Percentiles rank a stretch among this genome's conserved stretches.
Evolutionary conservation across 768 basidiomycete genomes (phyloP).

Genomic region (Mycena maculata): DNA sequence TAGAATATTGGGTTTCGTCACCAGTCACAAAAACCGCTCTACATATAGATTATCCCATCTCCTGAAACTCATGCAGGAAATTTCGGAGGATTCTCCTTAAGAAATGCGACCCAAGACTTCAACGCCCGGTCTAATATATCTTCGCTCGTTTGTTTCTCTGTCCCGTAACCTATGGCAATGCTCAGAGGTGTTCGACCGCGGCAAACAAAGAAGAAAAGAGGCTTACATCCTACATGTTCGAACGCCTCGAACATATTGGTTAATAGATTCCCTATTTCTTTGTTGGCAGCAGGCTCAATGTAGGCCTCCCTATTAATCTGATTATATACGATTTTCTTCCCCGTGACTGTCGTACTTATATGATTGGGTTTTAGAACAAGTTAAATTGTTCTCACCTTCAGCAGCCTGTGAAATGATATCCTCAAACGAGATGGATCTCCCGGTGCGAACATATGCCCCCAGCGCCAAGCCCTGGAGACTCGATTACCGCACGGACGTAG

Average conservation of each 20-base stretch:
- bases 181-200: too few relatives aligned
- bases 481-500: conserved; percentile 24
- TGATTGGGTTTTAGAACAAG: not conserved
- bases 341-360: not conserved
- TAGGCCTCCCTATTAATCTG: not conserved
- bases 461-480: conserved; percentile 6
- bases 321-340: conserved; percentile 13
- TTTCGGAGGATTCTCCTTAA: not conserved
- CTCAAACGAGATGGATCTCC: not conserved
- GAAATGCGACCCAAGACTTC: not conserved
- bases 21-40: too few relatives aligned
- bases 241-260: conserved; percentile 8
- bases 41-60: too few relatives aligned
- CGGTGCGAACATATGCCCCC: conserved; percentile 16
- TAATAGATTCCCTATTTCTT: not conserved
- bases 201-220: not conserved
- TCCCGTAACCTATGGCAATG: not conserved
- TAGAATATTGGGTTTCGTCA: too few relatives aligned
- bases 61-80: too few relatives aligned
- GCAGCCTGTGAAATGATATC: conserved; percentile 3
- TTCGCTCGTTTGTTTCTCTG: not conserved
- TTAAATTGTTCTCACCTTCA: not conserved
- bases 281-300: not conserved
- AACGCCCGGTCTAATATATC: conserved; percentile 14
- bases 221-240: conserved; percentile 17